Base-by-base conservation (phyloP, 2,329 filamentous ascomycete species). In the Neofusicoccum laricinum region DNA sequence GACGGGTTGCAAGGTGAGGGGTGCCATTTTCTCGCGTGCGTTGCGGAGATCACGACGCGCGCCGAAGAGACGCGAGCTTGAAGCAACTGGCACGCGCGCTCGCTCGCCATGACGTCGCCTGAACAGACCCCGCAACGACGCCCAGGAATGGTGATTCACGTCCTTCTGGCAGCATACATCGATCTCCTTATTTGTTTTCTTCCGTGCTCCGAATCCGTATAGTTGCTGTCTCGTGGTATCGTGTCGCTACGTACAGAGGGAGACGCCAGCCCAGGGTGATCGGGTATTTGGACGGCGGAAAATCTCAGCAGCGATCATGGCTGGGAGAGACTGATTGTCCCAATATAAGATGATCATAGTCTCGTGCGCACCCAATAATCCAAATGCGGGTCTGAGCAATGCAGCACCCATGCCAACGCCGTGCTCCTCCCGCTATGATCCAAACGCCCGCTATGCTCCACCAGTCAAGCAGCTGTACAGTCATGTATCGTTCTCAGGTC, bases 1-100 rank as follows among this genome's bases (percentile, higher is more conserved):
- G 51, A 80, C 66, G 30, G 72, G 64, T 5, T 72, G 68, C n/a
- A 69, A 36, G 21, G 62, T 45, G 32, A 58, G 34, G 17, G 65
- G 57, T 59, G 64, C 21, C 61, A 63, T 63, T 58, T 40, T 32
- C 21, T 61, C 32, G 43, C 32, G 43, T 41, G 45, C 46, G 50
- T 58, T 48, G 50, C 30, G 43, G 51, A 55, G 49, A 36, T 40
- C 25, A 43, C 43, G 62, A 55, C 36, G 62, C 40, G 43, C 49
- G 25, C 43, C 30, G 41, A 25, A 61, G 41, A 34, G 30, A 38
- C 43, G 43, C 43, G 57, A 36, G 21, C 17, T 30, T 36, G 30
- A 11, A 10, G 11, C 2, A 30, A 57, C 51, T 41, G 51, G 41
- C 51, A 41, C 51, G 51, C 51, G 51, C 51, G 38, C 38, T 32